Percentiles rank a stretch among this genome's conserved stretches.
Conservation (phyloP, 371 early-diverging fungal genomes). For the Mucor sp. region DNA sequence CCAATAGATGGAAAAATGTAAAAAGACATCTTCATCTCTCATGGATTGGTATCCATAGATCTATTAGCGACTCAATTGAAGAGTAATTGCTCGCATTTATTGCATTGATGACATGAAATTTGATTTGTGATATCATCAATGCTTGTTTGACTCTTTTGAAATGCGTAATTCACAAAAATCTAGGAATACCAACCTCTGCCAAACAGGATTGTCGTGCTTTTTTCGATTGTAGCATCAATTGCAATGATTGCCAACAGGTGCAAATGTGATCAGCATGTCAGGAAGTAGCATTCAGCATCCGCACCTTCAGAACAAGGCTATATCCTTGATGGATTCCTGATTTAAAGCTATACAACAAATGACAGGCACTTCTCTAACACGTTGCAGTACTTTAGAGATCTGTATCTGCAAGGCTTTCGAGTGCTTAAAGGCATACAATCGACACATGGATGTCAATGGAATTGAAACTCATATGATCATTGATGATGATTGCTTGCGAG, state of each 20-base stretch:
- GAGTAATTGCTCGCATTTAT: background rate
- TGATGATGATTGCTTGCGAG: background rate
- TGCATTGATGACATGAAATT: background rate
- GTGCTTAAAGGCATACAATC: background rate
- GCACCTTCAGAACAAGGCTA: background rate
- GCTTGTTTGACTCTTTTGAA: background rate
- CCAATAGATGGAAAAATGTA: background rate
- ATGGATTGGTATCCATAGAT: background rate
- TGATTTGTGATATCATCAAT: background rate
- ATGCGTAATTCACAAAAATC: background rate
- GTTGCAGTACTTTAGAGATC: background rate
- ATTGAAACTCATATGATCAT: background rate
- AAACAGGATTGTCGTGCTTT: too few species aligned
- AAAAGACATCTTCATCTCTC: background rate
- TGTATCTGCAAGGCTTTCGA: background rate
- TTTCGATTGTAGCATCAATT: too few species aligned
- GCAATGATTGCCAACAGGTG: background rate
- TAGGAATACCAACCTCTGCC: too few species aligned
- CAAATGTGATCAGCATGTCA: background rate
- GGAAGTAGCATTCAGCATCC: background rate
- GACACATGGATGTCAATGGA: background rate
- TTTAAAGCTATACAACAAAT: background rate
- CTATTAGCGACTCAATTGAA: background rate
- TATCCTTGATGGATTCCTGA: background rate
- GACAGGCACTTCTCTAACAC: background rate